Evolutionary conservation across 78 protist species (phyloP).

Genomic region (Creolimax fragrantissima): DNA sequence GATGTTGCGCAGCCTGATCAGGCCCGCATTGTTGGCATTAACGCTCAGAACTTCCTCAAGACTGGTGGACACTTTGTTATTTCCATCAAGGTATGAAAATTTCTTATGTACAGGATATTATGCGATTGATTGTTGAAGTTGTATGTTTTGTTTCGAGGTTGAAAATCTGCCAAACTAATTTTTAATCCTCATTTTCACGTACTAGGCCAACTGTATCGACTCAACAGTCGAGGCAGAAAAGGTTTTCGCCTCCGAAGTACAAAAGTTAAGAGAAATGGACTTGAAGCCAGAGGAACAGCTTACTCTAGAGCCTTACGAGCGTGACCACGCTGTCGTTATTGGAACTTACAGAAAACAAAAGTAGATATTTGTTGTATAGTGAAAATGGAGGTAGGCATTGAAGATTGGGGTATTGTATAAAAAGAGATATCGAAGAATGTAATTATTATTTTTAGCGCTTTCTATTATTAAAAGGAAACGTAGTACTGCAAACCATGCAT

Average conservation of each 20-base stretch:
- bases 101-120: no score
- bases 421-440: no score
- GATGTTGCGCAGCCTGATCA: conserved; percentile 99
- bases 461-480: no score
- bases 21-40: conserved; percentile 95
- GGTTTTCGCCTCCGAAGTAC: conserved; percentile 89
- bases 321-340: conserved; percentile 97
- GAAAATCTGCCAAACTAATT: background rate
- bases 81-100: conserved; percentile 81
- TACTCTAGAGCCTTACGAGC: conserved; percentile 97
- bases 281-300: conserved; percentile 90
- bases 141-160: no score
- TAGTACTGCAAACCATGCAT: no score
- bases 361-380: background rate
- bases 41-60: conserved; percentile 98
- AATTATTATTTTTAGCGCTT: no score
- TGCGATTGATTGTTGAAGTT: no score
- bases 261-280: conserved; percentile 61
- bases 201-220: conserved; percentile 98
- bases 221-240: conserved; percentile 87
- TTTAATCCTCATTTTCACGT: background rate
- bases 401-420: no score
- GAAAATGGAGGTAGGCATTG: no score
- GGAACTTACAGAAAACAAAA: conserved; percentile 51
- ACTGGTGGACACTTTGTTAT: conserved; percentile 94